Evolutionary conservation across 768 basidiomycete species (phyloP), one percentile per base, ranked within the genome.

Genomic region (Podaxis sp.): DNA sequence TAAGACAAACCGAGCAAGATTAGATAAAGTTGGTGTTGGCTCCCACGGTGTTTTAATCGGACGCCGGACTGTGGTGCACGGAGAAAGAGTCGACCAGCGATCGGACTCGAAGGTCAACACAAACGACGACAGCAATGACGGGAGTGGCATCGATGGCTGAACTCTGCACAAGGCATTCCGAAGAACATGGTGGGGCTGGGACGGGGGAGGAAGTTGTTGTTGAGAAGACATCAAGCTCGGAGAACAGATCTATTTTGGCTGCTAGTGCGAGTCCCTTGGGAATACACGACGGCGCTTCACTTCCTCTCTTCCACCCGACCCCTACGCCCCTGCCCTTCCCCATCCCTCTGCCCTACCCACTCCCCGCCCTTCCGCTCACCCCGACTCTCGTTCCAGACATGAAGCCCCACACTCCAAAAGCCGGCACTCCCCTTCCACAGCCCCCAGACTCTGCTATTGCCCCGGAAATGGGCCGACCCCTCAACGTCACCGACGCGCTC

Each of bases 401-500:
- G 67, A 71, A 70, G 62, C 54, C 73, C 28, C 68, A 70, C 30
- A 72, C 74, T 2, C 71, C 78, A 0, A 78, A 74, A 58, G 68
- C 79, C 36, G 64, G 68, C 59, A 75, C 80, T n/a, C 80, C 80
- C 22, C 73, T 78, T 26, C 82, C 82, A 49, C 72, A 73, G 61
- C 68, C 75, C 12, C 59, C 63, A 63, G 72, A 74, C 59, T 65
- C 74, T 4, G 40, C 52, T 19, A 38, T 63, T 30, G 53, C 48
- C 17, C 46, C 79, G 52, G 81, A 81, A 48, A 67, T 71, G n/a
- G 74, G 69, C 22, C 79, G 94, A 19, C 91, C 91, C 38, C 81
- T 96, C 72, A 95, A 96, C 71, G 95, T 96, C 68, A 90, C 92
- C 42, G 95, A 97, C 76, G 95, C 95, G 36, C 83, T 97, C 75